Evolutionary conservation across 2,329 filamentous ascomycete species (phyloP), one percentile per base, ranked within the genome.

Genomic region (Emericellopsis atlantica): DNA sequence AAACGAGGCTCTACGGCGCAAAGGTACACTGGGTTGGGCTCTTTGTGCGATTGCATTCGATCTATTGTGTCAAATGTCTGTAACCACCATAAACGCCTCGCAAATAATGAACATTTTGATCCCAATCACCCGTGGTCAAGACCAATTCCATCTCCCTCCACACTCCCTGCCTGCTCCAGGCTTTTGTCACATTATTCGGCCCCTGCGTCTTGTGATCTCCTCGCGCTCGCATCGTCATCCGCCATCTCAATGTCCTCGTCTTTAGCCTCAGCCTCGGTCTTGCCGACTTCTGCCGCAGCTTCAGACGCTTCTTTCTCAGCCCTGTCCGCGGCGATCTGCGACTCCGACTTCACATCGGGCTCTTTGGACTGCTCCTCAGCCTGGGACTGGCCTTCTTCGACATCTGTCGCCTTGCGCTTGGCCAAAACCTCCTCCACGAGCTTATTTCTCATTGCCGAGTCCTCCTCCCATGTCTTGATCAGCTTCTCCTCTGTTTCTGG

Each of bases 361-460:
- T 4, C 39, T 14, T 31, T 24, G 23, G 18, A 35, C 18, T 10
- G 9, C 8, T 12, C 24, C 24, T 6, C 18, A n/a, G 29, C 41
- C 36, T 18, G 6, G 41, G 47, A 8, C 45, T 45, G 16, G 45
- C 44, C 11, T 36, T 45, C 33, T 49, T 42, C 26, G 47, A 43
- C 5, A 36, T 40, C 16, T 46, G 46, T 32, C 49, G 50, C 44
- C 45, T 70, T 61, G 41, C 66, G 76, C 40, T 67, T 64, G 22
- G 72, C 69, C 51, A 66, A 70, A 39, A 70, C 62, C 18, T 55
- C 57, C 36, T 69, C 63, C 4, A 68, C 54, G 12, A 78, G 60
- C 16, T 70, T 66, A 44, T 73, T 69, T 74, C 74, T 29, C 26
- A 29, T 29, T 9, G 12, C 26, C 8, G 26, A 29, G 6, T 29